Percentiles rank a stretch among this genome's conserved stretches.
These are phyloP conservation scores for Tetracladium marchalianum DNA, from an alignment of 495 filamentous ascomycete genomes.

Conservation along the genomic window DNA sequence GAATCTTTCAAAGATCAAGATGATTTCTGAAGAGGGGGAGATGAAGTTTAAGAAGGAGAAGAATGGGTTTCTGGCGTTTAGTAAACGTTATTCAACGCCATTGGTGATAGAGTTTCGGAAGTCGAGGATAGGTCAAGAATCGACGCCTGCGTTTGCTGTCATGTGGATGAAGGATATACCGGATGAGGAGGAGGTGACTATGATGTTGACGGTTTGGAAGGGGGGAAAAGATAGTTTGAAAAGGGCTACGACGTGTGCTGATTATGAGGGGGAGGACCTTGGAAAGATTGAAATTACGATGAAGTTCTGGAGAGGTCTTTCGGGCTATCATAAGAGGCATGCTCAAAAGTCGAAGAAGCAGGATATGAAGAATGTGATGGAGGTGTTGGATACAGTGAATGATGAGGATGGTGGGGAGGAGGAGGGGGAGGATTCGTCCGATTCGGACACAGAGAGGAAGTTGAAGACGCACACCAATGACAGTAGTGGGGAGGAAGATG, in stretches of 20 bases:
- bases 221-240: conserved; percentile 35
- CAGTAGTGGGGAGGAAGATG: conserved; percentile 20
- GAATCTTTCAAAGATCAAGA: conserved; percentile 40
- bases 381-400: conserved; percentile 50
- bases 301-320: conserved; percentile 47
- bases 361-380: conserved; percentile 47
- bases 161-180: conserved; percentile 57
- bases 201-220: conserved; percentile 47
- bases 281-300: conserved; percentile 45
- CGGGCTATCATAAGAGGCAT: conserved; percentile 42
- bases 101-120: conserved; percentile 52
- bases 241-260: conserved; percentile 26
- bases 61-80: conserved; percentile 39
- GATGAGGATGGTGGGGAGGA: conserved; percentile 38
- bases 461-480: conserved; percentile 27
- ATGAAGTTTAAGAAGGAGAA: conserved; percentile 30
- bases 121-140: conserved; percentile 37
- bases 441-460: conserved; percentile 19
- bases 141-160: conserved; percentile 49
- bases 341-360: conserved; percentile 34
- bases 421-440: conserved; percentile 22
- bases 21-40: conserved; percentile 31
- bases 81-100: conserved; percentile 49
- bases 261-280: conserved; percentile 30
- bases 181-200: conserved; percentile 48